Conservation (phyloP, 768 basidiomycete species). For the Mycena epipterygia region DNA sequence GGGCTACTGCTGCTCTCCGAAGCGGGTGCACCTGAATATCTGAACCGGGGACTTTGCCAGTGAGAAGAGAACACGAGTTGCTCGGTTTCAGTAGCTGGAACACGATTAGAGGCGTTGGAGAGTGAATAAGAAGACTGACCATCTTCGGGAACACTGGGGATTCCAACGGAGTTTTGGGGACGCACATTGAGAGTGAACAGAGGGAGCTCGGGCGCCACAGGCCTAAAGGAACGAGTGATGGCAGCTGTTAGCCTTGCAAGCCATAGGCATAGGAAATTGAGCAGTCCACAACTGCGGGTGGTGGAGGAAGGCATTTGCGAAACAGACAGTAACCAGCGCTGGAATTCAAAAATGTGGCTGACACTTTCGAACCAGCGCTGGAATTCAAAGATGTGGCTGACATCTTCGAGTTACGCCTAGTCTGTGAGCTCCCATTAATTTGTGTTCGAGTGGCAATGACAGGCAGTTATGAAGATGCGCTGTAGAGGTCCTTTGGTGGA, state of each 20-base stretch:
- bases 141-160: slow-evolving; percentile 9
- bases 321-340: neutral
- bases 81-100: slow-evolving; percentile 22
- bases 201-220: slow-evolving; percentile 25
- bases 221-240: slow-evolving; percentile 13
- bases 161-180: neutral
- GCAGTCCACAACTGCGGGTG: slow-evolving; percentile 14
- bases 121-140: neutral
- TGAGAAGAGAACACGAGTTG: slow-evolving; percentile 14
- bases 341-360: neutral
- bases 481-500: no score
- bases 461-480: no score
- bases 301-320: slow-evolving; percentile 20
- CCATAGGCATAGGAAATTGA: slow-evolving; percentile 6
- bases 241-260: neutral
- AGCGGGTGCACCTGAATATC: neutral
- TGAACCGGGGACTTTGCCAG: slow-evolving; percentile 2
- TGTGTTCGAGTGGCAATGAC: no score
- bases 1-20: neutral
- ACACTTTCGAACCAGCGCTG: no score
- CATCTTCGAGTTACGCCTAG: neutral
- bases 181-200: slow-evolving; percentile 26
- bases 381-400: neutral
- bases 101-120: neutral
- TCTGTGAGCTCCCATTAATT: no score